Evolutionary conservation across 306 rosid genomes (phyloP), one percentile per base, ranked within the genome.

Genomic region (Vigna trinervia): DNA sequence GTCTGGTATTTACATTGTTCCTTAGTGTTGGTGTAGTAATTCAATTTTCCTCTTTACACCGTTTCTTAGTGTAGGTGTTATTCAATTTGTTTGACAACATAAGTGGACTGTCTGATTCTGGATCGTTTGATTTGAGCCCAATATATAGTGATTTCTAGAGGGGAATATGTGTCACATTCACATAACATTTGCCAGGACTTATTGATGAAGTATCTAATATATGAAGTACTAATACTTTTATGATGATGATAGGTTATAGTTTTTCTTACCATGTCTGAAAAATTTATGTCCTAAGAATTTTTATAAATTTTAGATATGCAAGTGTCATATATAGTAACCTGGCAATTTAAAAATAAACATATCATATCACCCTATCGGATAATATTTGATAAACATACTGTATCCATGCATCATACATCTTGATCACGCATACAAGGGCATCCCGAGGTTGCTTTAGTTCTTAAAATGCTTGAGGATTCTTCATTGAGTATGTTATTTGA

Each of bases 1-100:
- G 34, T 69, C 3, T 69, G 72, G 26, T 20, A 19, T 50, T 59
- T 51, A 50, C n/a, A 4, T 51, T 48, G 28, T 69, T 69, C 41
- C 36, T 60, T 38, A 12, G 34, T 65, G 52, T 67, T 50, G 69
- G 47, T 65, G 80, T 36, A 28, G 7, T 52, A 14, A 1, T 15
- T 52, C 26, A 52, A 17, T 2, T 17, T 17, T 52, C 45, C 11
- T 8, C 11, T 39, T 39, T 39, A 39, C 11, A 39, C 8, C 8
- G 58, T 52, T 52, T 23, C 1, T 17, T 17, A 17, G 58, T 56
- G 62, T 22, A 9, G 34, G 34, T 56, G 32, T 56, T 9, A 22
- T 9, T 56, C 62, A 9, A 22, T 56, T 22, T 56, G 32, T 9
- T 22, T 56, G 62, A 56, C 62, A 22, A 56, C 62, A 10, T 56